Evolutionary conservation across 106 monocot genomes (phyloP).

Genomic region (Phalaenopsis aphrodite): DNA sequence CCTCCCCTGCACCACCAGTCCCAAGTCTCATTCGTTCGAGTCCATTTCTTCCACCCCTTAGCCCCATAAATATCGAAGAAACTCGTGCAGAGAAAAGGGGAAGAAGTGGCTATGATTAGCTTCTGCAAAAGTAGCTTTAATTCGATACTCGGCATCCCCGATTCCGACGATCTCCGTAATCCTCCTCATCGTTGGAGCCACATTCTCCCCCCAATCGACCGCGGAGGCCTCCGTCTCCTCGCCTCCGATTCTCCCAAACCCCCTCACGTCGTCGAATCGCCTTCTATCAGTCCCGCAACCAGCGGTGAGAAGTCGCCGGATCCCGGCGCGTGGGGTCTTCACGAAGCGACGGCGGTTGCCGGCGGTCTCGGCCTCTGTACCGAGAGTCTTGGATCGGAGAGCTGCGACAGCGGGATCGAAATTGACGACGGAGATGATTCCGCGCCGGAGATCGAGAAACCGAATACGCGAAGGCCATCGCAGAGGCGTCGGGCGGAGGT

Average conservation of each 20-base stretch:
- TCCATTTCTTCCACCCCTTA: not conserved
- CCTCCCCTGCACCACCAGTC: not conserved
- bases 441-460: not conserved
- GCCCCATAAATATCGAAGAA: not conserved
- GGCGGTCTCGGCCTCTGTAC: slow-evolving; percentile 16
- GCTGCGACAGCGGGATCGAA: slow-evolving; percentile 12
- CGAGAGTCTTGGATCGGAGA: slow-evolving; percentile 19
- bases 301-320: not conserved
- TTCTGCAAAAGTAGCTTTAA: not conserved
- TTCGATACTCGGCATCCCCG: not conserved
- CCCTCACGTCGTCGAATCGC: slow-evolving; percentile 4
- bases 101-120: slow-evolving; percentile 4
- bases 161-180: not conserved
- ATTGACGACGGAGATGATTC: not conserved
- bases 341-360: slow-evolving; percentile 10
- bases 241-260: not conserved
- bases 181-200: slow-evolving; percentile 1
- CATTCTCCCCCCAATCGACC: not conserved
- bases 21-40: not conserved
- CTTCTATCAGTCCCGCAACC: not conserved
- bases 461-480: not conserved
- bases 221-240: slow-evolving; percentile 17
- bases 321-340: slow-evolving; percentile 21
- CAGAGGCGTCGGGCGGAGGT: not conserved
- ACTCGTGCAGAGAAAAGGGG: not conserved